Evolutionary conservation across 176 grass and related monocot species (phyloP).

Genomic region (Oryza officinalis): DNA sequence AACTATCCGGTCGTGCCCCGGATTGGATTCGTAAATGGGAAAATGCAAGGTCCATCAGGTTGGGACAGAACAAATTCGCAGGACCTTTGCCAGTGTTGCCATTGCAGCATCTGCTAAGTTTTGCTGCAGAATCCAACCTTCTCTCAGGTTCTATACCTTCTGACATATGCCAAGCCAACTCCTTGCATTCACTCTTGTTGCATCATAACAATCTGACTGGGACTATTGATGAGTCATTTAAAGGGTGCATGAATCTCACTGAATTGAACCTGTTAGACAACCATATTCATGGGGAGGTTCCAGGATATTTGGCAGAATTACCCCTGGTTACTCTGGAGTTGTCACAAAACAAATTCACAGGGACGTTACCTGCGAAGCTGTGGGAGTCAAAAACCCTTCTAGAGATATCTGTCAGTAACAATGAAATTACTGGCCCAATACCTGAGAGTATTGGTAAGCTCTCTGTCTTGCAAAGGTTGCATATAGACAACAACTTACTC

Average conservation of each 20-base stretch:
- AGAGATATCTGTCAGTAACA: slow-evolving; percentile 73
- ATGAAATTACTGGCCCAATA: slow-evolving; percentile 67
- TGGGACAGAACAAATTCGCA: slow-evolving; percentile 67
- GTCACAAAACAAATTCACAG: slow-evolving; percentile 79
- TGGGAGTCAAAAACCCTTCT: slow-evolving; percentile 74
- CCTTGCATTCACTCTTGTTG: slow-evolving; percentile 56
- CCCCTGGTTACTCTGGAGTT: slow-evolving; percentile 79
- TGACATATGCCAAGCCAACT: slow-evolving; percentile 65
- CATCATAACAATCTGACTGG: slow-evolving; percentile 76
- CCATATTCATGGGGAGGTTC: slow-evolving; percentile 84
- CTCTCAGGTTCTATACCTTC: slow-evolving; percentile 72
- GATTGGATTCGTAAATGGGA: slow-evolving; percentile 79
- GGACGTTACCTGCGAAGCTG: slow-evolving; percentile 60
- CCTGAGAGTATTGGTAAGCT: slow-evolving; percentile 64
- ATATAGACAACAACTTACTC: slow-evolving; percentile 77
- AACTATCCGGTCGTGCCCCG: slow-evolving; percentile 71
- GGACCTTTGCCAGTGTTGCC: slow-evolving; percentile 68
- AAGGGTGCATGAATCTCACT: slow-evolving; percentile 69
- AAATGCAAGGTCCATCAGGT: slow-evolving; percentile 51
- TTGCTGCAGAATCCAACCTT: slow-evolving; percentile 81
- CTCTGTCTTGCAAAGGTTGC: slow-evolving; percentile 66
- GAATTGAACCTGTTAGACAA: slow-evolving; percentile 78
- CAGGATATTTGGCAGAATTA: slow-evolving; percentile 68
- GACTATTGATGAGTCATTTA: slow-evolving; percentile 64
- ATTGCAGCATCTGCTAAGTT: slow-evolving; percentile 58